A percentile compares a stretch with the other conserved stretches of the same genome.
These are phyloP conservation scores for Codiaeum variegatum DNA, from an alignment of 441 rosid genomes.

Conservation along the genomic window DNA sequence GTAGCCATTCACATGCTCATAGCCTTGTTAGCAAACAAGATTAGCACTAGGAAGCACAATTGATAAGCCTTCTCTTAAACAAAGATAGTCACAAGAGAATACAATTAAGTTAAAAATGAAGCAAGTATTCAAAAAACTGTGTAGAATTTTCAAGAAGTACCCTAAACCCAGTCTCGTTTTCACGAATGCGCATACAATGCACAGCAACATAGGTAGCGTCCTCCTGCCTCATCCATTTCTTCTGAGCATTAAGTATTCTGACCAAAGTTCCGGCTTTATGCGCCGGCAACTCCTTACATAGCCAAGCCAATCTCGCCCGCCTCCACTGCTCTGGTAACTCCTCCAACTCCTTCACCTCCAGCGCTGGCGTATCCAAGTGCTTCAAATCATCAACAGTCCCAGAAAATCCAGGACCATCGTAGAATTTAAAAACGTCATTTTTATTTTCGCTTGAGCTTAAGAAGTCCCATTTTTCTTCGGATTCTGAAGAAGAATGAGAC, in stretches of 20 bases:
- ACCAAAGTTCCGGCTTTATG: slow-evolving; percentile 62
- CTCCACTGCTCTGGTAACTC: slow-evolving; percentile 89
- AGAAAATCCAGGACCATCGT: slow-evolving; percentile 22
- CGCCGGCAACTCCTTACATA: slow-evolving; percentile 75
- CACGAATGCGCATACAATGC: slow-evolving; percentile 74
- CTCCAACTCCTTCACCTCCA: slow-evolving; percentile 65
- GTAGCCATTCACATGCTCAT: background rate
- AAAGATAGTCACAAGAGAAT: background rate
- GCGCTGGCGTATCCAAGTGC: slow-evolving; percentile 36
- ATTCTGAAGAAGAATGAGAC: background rate
- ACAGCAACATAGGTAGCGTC: slow-evolving; percentile 69
- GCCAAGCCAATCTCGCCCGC: slow-evolving; percentile 82
- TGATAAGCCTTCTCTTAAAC: background rate
- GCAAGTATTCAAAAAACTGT: background rate
- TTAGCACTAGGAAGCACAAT: background rate
- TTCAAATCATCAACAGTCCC: slow-evolving; percentile 38
- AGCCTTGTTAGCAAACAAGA: background rate
- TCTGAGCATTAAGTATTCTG: slow-evolving; percentile 70
- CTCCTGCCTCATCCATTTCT: slow-evolving; percentile 84
- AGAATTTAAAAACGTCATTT: slow-evolving; percentile 28
- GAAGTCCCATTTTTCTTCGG: slow-evolving; percentile 22
- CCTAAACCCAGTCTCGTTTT: slow-evolving; percentile 73
- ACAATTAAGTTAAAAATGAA: background rate
- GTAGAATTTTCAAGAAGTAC: slow-evolving; percentile 25
- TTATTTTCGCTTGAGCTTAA: slow-evolving; percentile 12